These are phyloP conservation scores for Euphorbia schlechtendalii DNA, from an alignment of 441 rosid species.

Conservation along the genomic window DNA sequence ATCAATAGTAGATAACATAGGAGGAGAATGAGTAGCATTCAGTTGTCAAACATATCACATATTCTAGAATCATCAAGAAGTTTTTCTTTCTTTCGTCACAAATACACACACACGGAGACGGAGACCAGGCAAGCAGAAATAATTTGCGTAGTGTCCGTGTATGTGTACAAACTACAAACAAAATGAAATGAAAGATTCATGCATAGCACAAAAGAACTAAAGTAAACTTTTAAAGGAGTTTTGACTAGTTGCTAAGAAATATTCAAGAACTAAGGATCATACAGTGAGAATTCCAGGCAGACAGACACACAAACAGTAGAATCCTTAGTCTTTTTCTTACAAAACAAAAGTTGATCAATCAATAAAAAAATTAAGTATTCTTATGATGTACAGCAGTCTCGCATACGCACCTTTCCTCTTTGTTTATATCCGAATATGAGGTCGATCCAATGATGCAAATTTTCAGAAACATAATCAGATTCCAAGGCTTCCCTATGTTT, in stretches of 20 bases:
- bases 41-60: neutral
- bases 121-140: neutral
- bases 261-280: neutral
- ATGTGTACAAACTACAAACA: neutral
- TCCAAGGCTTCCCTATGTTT: conserved; percentile 98
- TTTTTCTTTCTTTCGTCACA: neutral
- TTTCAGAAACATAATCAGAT: conserved; percentile 92
- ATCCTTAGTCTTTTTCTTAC: neutral
- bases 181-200: neutral
- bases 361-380: neutral
- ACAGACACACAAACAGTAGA: neutral
- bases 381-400: neutral
- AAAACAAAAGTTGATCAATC: neutral
- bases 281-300: neutral
- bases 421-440: conserved; percentile 98
- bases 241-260: neutral
- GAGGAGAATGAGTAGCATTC: neutral
- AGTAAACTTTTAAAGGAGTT: neutral
- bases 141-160: neutral
- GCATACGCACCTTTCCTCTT: conserved; percentile 82
- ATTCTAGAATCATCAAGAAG: neutral
- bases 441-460: conserved; percentile 99
- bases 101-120: neutral
- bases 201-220: neutral
- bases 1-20: conserved; percentile 2